phyloP scores from a whole-genome alignment of 495 filamentous ascomycete genomes.

The Penicillium steckii region DNA sequence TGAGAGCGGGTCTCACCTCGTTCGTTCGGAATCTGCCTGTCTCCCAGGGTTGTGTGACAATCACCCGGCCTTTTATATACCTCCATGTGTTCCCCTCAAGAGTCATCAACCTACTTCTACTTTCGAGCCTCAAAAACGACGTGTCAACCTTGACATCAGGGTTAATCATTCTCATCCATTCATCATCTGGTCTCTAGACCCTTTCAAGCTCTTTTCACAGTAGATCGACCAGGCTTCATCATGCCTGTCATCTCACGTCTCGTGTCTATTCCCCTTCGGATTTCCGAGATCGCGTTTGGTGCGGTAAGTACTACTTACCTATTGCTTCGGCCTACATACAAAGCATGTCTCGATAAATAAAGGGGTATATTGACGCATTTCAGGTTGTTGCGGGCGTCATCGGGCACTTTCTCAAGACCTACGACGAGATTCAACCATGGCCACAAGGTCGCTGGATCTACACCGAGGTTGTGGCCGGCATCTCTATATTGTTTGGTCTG shows the following conservation, averaged over 20 bases:
- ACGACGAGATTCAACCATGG: conserved; percentile 33
- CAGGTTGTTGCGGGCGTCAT: conserved; percentile 58
- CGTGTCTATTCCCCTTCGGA: conserved; percentile 48
- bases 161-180: too few species aligned
- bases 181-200: too few species aligned
- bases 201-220: too few species aligned
- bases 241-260: conserved; percentile 53
- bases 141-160: too few species aligned
- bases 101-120: background rate
- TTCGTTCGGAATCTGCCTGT: conserved; percentile 12
- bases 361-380: too few species aligned
- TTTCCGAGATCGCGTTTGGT: conserved; percentile 42
- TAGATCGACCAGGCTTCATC: conserved; percentile 11
- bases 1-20: conserved; percentile 6
- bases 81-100: conserved; percentile 6
- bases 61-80: conserved; percentile 18
- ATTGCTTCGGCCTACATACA: background rate
- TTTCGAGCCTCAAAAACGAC: background rate
- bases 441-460: conserved; percentile 56
- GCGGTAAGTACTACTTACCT: conserved; percentile 28
- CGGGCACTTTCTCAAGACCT: conserved; percentile 49
- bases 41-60: conserved; percentile 16
- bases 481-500: conserved; percentile 51
- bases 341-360: too few species aligned
- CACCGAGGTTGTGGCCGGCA: conserved; percentile 55